phyloP scores from a whole-genome alignment of 768 basidiomycete species.

The Kwoniella bestiolae region DNA sequence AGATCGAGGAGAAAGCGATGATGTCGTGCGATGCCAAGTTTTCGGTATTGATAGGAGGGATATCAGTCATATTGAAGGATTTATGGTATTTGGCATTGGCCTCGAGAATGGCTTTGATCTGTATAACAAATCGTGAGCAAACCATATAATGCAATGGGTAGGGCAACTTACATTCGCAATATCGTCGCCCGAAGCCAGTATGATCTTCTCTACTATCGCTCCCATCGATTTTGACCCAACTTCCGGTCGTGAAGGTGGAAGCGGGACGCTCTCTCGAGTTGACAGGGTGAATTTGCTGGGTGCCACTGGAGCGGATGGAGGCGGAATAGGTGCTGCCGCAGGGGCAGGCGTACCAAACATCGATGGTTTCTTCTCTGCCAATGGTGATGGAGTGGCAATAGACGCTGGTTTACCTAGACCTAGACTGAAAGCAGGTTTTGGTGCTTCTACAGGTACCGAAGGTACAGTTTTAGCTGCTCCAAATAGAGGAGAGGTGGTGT shows the following conservation, averaged over 20 bases:
- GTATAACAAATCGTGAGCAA: not conserved
- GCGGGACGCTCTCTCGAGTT: not conserved
- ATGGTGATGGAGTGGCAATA: not conserved
- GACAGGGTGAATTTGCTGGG: slow-evolving; percentile 8
- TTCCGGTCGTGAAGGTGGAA: not conserved
- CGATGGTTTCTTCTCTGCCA: not conserved
- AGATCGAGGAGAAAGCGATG: slow-evolving; percentile 62
- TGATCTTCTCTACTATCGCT: slow-evolving; percentile 65
- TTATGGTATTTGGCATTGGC: slow-evolving; percentile 57
- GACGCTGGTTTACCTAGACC: slow-evolving; percentile 43
- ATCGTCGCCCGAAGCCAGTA: slow-evolving; percentile 62
- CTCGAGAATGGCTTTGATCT: slow-evolving; percentile 63
- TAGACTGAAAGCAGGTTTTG: slow-evolving; percentile 40
- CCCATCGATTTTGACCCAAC: slow-evolving; percentile 68
- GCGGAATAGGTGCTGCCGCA: not conserved
- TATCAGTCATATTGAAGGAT: slow-evolving; percentile 22
- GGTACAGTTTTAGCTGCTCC: slow-evolving; percentile 21
- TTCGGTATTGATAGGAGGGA: slow-evolving; percentile 58
- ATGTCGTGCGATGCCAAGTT: slow-evolving; percentile 68
- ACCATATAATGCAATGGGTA: slow-evolving; percentile 7
- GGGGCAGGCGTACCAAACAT: not conserved
- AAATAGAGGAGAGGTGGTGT: slow-evolving; percentile 5
- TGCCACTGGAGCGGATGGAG: not conserved
- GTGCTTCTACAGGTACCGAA: slow-evolving; percentile 23
- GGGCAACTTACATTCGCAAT: slow-evolving; percentile 65